Conservation (phyloP, 192 early-diverging fungal genomes). For the Phycomyces nitens region DNA sequence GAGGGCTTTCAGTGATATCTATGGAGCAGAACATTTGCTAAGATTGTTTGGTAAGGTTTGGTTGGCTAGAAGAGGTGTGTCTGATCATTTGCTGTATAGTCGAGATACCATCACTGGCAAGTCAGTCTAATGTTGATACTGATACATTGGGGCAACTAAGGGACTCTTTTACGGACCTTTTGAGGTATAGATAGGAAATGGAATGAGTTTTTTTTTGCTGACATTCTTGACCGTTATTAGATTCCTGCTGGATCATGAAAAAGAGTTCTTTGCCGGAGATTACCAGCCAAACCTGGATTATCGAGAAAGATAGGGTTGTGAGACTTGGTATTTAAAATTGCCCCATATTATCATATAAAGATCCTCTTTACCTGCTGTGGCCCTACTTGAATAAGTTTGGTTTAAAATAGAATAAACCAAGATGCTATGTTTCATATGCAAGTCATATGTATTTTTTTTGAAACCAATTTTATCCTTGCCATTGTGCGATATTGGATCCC, state of each 20-base stretch:
- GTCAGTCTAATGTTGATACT: constrained; percentile 88
- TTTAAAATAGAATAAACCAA: too few relatives aligned
- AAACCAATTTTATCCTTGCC: too few relatives aligned
- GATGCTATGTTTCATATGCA: too few relatives aligned
- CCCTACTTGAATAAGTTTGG: too few relatives aligned
- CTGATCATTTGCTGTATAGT: constrained; percentile 48
- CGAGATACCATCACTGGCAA: constrained; percentile 81
- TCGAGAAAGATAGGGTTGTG: not conserved
- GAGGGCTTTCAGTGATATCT: constrained; percentile 77
- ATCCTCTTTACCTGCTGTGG: too few relatives aligned
- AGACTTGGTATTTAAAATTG: too few relatives aligned
- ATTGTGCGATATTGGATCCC: too few relatives aligned
- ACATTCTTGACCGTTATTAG: too few relatives aligned
- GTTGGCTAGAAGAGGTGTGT: not conserved
- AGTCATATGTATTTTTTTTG: too few relatives aligned
- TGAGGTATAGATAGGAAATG: constrained; percentile 61
- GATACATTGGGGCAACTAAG: constrained; percentile 76
- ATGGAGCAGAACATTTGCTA: constrained; percentile 94
- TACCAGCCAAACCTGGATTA: not conserved
- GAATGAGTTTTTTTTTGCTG: too few relatives aligned
- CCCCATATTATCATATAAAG: too few relatives aligned
- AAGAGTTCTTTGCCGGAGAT: constrained; percentile 52
- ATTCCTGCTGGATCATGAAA: constrained; percentile 61
- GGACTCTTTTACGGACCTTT: constrained; percentile 72
- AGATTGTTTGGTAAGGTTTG: constrained; percentile 78